Evolutionary conservation across 352 stramenopile species (phyloP).

Genomic region (Pythium grandisporangium): DNA sequence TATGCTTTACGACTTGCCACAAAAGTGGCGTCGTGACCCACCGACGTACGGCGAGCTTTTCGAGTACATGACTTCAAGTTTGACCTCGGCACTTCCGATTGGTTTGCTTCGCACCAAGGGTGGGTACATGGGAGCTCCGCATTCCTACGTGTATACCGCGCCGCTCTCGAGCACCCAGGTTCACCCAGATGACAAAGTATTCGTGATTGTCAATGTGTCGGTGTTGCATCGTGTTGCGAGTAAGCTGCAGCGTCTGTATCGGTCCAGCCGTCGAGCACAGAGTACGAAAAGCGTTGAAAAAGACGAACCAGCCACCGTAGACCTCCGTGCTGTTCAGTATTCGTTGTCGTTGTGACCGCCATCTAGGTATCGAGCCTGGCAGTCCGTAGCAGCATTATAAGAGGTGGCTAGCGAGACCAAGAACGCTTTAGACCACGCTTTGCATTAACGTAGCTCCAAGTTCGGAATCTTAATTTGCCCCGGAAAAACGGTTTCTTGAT

Average conservation of each 20-base stretch:
- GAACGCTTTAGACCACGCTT: too few species aligned
- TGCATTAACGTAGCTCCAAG: too few species aligned
- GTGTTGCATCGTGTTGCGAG: constrained; percentile 63
- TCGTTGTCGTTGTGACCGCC: too few species aligned
- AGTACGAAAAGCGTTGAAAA: too few species aligned
- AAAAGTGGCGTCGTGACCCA: constrained; percentile 27
- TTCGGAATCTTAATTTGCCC: too few species aligned
- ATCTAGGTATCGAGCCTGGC: too few species aligned
- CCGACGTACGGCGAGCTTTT: constrained; percentile 70
- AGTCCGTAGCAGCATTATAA: too few species aligned
- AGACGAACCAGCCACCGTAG: too few species aligned
- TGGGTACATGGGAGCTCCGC: constrained; percentile 32
- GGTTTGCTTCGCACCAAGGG: constrained; percentile 54
- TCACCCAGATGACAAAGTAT: constrained; percentile 67
- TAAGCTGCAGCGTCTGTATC: constrained; percentile 71
- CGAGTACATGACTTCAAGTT: constrained; percentile 59
- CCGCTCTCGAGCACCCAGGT: constrained; percentile 49
- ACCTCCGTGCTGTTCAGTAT: too few species aligned
- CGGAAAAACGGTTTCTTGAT: too few species aligned
- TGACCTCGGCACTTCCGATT: constrained; percentile 68
- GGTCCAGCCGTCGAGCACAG: constrained; percentile 20
- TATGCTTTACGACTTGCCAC: constrained; percentile 70
- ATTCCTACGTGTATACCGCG: constrained; percentile 80
- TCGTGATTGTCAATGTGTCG: constrained; percentile 70
- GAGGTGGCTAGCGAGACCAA: too few species aligned